These are phyloP conservation scores for Zygoascus flipseniorum DNA, from an alignment of 805 yeast genomes.

Conservation along the genomic window DNA sequence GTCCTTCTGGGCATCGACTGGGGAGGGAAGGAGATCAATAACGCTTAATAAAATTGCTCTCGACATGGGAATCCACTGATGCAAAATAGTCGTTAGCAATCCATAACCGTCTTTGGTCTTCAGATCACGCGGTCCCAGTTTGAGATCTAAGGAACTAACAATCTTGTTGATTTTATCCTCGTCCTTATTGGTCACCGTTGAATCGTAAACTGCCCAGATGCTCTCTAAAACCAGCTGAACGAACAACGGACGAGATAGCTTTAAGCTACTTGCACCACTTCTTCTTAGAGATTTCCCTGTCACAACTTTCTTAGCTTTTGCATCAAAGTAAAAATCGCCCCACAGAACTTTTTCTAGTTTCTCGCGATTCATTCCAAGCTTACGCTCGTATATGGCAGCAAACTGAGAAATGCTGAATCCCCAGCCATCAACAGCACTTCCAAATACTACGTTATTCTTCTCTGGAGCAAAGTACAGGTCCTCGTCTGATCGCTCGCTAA, in stretches of 20 bases:
- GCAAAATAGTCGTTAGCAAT: slow-evolving; percentile 58
- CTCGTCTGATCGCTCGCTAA: slow-evolving; percentile 66
- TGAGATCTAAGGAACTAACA: slow-evolving; percentile 57
- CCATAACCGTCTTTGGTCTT: slow-evolving; percentile 67
- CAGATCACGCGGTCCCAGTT: slow-evolving; percentile 64
- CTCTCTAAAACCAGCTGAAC: slow-evolving; percentile 81
- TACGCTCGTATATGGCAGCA: slow-evolving; percentile 75
- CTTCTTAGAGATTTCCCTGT: slow-evolving; percentile 38
- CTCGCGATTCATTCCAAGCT: slow-evolving; percentile 73
- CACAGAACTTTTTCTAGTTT: slow-evolving; percentile 80
- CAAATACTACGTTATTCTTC: slow-evolving; percentile 81
- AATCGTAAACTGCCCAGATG: slow-evolving; percentile 85
- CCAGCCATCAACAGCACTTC: slow-evolving; percentile 95
- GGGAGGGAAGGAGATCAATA: slow-evolving; percentile 79
- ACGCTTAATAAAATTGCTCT: slow-evolving; percentile 78
- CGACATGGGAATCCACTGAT: slow-evolving; percentile 93
- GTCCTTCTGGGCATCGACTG: slow-evolving; percentile 60
- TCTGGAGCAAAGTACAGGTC: slow-evolving; percentile 84
- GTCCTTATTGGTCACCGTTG: slow-evolving; percentile 55
- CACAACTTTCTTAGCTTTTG: slow-evolving; percentile 78
- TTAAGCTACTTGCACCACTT: slow-evolving; percentile 42
- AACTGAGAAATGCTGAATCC: slow-evolving; percentile 88
- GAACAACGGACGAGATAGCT: slow-evolving; percentile 68
- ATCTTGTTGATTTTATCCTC: slow-evolving; percentile 68
- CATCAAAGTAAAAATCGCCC: slow-evolving; percentile 90